Base-by-base conservation (phyloP, 2,329 filamentous ascomycete species). In the Calonectria montana region DNA sequence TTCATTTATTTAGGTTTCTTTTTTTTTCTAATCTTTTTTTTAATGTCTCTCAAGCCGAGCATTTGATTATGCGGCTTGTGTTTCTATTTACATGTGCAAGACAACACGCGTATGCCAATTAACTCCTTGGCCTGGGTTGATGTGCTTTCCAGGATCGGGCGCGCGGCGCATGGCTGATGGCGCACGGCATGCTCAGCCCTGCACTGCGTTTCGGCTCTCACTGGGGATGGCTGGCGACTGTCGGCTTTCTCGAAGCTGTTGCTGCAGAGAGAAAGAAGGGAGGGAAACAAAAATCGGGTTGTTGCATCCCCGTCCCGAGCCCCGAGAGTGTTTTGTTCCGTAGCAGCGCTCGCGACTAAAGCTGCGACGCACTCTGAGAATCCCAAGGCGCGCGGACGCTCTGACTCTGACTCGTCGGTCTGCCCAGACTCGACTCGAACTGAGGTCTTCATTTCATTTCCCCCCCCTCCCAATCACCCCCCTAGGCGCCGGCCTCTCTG, bases 391-490 rank as follows among this genome's bases (percentile, higher is more conserved):
- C 10, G 37, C 47, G 37, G 41, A 50, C 61, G 61, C 65, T 48
- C 62, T 39, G 37, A 37, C 39, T 65, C 63, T 73, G 75, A 73
- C 74, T 77, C 64, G 63, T 66, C 47, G 69, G 62, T 66, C 72
- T 68, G 62, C 50, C 69, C 68, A 75, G 73, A 75, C 70, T 70
- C 13, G 31, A 59, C 31, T 59, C 53, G 53, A 59, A 59, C 73
- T 71, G 69, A 77, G 64, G 69, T 74, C 67, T 65, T 69, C 70
- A 70, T 71, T 70, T 69, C 67, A 59, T 37, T 59, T 39, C 53
- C 53, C 43, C 43, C 29, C 53, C 13, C 35, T 37, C 35, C n/a
- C 29, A 21, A 25, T 57, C 31, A 57, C 25, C 53, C n/a, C 61
- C 41, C 61, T 43, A 23, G 47, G n/a, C 62, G 69, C 74, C 75